phyloP scores from a whole-genome alignment of 108 stramenopile species.

The Seminavis robusta region DNA sequence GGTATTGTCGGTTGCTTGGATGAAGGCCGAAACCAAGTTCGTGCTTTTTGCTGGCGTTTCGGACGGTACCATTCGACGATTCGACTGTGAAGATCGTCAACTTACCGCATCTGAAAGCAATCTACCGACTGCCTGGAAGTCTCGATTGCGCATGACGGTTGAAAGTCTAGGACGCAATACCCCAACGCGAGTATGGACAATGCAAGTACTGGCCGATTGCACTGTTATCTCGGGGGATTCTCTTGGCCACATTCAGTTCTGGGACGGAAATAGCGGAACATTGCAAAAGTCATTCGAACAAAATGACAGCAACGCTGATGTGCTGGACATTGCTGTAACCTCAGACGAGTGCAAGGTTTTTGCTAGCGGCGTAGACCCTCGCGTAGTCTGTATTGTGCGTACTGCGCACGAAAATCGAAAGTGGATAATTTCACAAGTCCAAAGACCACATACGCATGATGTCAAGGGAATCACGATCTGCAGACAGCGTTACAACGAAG shows the following conservation, averaged over 20 bases:
- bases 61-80: conserved; percentile 90
- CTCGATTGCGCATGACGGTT: conserved; percentile 81
- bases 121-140: conserved; percentile 31
- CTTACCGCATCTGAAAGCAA: neutral
- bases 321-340: conserved; percentile 75
- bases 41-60: conserved; percentile 82
- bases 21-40: conserved; percentile 17
- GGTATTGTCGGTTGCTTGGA: conserved; percentile 84
- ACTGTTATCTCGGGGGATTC: conserved; percentile 91
- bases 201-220: conserved; percentile 69
- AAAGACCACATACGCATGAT: conserved; percentile 93
- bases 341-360: conserved; percentile 77
- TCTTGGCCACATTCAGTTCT: conserved; percentile 86
- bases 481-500: conserved; percentile 6
- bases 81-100: conserved; percentile 16
- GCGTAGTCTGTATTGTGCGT: conserved; percentile 82
- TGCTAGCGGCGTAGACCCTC: conserved; percentile 91
- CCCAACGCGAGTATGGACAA: conserved; percentile 85
- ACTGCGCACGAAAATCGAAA: conserved; percentile 16
- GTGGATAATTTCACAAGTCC: conserved; percentile 79
- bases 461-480: conserved; percentile 78
- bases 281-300: conserved; percentile 76
- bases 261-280: conserved; percentile 86
- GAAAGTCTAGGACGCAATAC: conserved; percentile 65
- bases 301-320: conserved; percentile 79